These are phyloP conservation scores for Camelina neglecta DNA, from an alignment of 345 rosid species.

Conservation along the genomic window DNA sequence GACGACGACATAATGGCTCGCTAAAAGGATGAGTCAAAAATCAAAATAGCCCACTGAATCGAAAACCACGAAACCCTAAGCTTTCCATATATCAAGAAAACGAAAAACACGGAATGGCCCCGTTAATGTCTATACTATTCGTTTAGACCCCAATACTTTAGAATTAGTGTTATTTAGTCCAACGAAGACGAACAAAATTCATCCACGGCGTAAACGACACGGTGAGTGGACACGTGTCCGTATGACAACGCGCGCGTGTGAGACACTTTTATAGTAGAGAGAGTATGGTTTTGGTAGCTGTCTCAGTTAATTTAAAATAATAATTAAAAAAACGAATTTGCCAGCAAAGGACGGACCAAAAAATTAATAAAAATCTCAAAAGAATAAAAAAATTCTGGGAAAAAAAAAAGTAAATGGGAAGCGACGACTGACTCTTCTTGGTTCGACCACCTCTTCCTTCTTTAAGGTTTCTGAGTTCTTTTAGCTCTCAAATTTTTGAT, in stretches of 20 bases:
- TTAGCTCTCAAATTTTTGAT: conserved; percentile 2
- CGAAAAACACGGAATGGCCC: not conserved
- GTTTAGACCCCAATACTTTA: not conserved
- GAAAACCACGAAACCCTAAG: conserved; percentile 23
- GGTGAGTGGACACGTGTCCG: not conserved
- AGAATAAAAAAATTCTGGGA: conserved; percentile 21
- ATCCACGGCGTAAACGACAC: not conserved
- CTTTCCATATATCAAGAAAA: not conserved
- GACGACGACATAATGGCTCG: conserved; percentile 33
- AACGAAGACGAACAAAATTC: conserved; percentile 29
- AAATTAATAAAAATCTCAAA: conserved; percentile 19
- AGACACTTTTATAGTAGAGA: not conserved
- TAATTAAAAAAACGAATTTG: conserved; percentile 36
- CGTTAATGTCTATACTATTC: not conserved
- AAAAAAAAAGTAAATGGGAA: conserved; percentile 46
- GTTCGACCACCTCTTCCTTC: conserved; percentile 27
- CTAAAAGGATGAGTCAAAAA: conserved; percentile 1
- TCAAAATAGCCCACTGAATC: not conserved
- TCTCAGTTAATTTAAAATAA: conserved; percentile 31
- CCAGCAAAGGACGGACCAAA: conserved; percentile 47
- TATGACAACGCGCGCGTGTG: conserved; percentile 6
- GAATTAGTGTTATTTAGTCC: not conserved
- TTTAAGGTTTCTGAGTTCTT: conserved; percentile 19
- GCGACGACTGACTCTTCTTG: conserved; percentile 44
- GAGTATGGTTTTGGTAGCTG: conserved; percentile 13